Evolutionary conservation across 108 stramenopile species (phyloP), one percentile per base, ranked within the genome.

Genomic region (Cyclostephanos tholiformis): DNA sequence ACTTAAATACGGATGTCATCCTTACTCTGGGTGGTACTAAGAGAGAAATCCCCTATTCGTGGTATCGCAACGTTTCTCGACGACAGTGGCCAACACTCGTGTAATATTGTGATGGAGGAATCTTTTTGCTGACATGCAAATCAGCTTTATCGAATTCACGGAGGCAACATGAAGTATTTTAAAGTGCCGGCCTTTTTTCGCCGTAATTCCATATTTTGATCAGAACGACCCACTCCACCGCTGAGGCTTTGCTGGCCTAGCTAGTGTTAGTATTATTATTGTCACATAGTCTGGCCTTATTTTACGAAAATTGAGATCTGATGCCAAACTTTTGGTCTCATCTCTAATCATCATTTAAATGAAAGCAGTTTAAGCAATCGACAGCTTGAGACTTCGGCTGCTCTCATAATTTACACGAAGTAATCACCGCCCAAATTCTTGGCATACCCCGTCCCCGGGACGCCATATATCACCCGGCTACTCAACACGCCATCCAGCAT

Each of bases 391-490:
- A 32, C 32, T 32, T 32, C 32, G 3, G 32, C 9, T 41, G 11
- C 12, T 41, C 41, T 41, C 41, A 1, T 12, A 14, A 6, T 32
- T 59, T 91, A 96, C 4, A 96, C 85, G 69, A 91, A 93, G 82
- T 96, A 96, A 64, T 85, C 76, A 46, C 95, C 95, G 14, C 88
- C 90, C 49, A 96, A 32, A 69, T 96, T 96, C 87, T 87, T 91
- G 41, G 95, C 92, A 75, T 91, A 96, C n/a, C 95, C 95, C 19
- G 79, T 82, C 29, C 95, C 95, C 9, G 91, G 89, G n/a, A 72
- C 64, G 26, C 86, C 92, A 67, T 85, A 91, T 56, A 96, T 88
- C 52, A 93, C 74, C 25, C 95, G 76, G 38, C 82, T 91, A 62
- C 87, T 87, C 60, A 94, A 55, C 27, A 96, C 95, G 75, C 93